Base-by-base conservation (phyloP, 441 rosid species). In the Biscutella auriculata region DNA sequence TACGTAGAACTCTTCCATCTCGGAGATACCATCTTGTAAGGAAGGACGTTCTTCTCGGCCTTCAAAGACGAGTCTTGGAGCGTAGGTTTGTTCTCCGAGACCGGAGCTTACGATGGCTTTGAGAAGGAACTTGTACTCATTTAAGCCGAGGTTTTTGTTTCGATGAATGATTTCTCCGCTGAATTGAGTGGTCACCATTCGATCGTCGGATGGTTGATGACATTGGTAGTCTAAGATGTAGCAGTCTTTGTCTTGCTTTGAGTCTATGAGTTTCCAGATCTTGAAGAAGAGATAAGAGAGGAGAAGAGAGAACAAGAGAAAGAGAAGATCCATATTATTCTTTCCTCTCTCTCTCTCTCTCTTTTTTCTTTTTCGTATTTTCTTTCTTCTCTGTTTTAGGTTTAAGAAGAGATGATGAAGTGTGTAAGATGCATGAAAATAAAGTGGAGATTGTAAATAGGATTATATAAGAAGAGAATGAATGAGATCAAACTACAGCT, bases 1-100 rank as follows among this genome's bases (percentile, higher is more conserved):
- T 1, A 60, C 9, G 42, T 80, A 85, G 37, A 90, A 82, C 62
- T 87, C 97, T 4, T 90, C 95, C 92, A 87, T 83, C 74, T 90
- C 96, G 0, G 9, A 9, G 55, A 82, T 68, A 13, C 74, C 83
- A 10, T 90, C 97, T 40, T 69, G 65, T 36, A 77, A 44, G 0
- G 73, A 54, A 1, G 96, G 96, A 48, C 15, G 62, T 14, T 77
- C 87, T 72, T 84, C 88, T 5, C 79, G 42, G 8, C 85, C 88
- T 6, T 71, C 63, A 26, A 82, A 87, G 54, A 84, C 67, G 4
- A 63, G 62, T 71, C 60, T 69, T 7, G 95, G 93, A 23, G 75
- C 82, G 40, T 79, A 87, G 29, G 86, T 77, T 57, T 79, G 75
- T 49, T 87, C 88, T 0, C 93, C 90, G 2, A 87, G 62, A 21